These are phyloP conservation scores for Gossypium mustelinum DNA, from an alignment of 345 rosid genomes.

Conservation along the genomic window DNA sequence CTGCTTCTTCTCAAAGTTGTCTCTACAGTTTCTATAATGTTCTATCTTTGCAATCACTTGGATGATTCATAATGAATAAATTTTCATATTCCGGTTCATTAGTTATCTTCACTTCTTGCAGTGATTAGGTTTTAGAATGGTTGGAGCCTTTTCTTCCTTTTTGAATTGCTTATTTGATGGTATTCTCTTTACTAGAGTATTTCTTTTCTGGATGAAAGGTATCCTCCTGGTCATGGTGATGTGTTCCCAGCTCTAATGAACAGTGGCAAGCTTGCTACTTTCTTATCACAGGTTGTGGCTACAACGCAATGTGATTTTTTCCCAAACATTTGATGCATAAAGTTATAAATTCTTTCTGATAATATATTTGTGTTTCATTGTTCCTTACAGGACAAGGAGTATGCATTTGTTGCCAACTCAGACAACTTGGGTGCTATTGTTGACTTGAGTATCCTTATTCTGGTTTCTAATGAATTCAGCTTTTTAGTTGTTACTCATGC, in stretches of 20 bases:
- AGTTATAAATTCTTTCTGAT: background rate
- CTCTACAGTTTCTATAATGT: background rate
- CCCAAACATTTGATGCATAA: background rate
- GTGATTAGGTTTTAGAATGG: background rate
- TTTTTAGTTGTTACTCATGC: conserved; percentile 13
- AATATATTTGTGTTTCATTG: conserved; percentile 4
- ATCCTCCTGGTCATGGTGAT: conserved; percentile 99
- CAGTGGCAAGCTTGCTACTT: conserved; percentile 87
- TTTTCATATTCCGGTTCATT: background rate
- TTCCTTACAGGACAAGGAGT: conserved; percentile 76
- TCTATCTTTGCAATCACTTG: background rate
- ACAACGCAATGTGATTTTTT: background rate
- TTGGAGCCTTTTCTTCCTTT: background rate
- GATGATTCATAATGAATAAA: background rate
- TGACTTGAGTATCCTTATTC: conserved; percentile 87
- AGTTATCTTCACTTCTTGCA: background rate
- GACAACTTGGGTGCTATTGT: conserved; percentile 95
- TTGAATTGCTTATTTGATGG: conserved; percentile 1
- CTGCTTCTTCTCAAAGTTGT: background rate
- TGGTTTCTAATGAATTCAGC: conserved; percentile 2
- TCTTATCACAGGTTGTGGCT: conserved; percentile 62
- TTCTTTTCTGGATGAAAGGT: conserved; percentile 48
- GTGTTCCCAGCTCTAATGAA: conserved; percentile 82
- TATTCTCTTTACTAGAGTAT: background rate
- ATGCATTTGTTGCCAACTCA: conserved; percentile 87